Evolutionary conservation across 1,284 basidiomycete species (phyloP).

Genomic region (Rhodotorula sp.): DNA sequence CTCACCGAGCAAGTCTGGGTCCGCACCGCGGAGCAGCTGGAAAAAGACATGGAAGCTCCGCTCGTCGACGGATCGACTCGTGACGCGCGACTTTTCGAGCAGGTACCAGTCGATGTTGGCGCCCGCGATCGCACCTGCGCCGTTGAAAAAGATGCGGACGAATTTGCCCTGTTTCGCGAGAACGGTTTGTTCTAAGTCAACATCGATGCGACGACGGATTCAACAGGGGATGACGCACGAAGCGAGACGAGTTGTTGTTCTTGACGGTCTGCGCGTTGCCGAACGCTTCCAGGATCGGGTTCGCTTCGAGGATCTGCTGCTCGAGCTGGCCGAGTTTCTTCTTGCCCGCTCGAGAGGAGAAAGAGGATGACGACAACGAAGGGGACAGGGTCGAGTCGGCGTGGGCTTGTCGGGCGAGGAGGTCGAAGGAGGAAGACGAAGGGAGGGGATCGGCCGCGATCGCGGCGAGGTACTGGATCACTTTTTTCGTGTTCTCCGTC

Average conservation of each 20-base stretch:
- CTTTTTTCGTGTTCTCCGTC: slow-evolving; percentile 99
- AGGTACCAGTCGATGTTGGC: slow-evolving; percentile 99
- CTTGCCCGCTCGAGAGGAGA: neutral
- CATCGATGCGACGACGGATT: neutral
- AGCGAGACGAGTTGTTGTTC: slow-evolving; percentile 98
- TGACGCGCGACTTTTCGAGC: slow-evolving; percentile 94
- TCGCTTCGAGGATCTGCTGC: slow-evolving; percentile 95
- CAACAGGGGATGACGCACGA: slow-evolving; percentile 51
- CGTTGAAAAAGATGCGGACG: slow-evolving; percentile 91
- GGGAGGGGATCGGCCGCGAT: slow-evolving; percentile 74
- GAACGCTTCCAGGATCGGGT: slow-evolving; percentile 96
- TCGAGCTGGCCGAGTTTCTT: slow-evolving; percentile 76
- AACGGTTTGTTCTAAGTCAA: neutral
- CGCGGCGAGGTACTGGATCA: slow-evolving; percentile 98
- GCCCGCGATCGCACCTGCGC: slow-evolving; percentile 90
- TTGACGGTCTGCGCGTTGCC: slow-evolving; percentile 98
- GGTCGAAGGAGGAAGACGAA: slow-evolving; percentile 59
- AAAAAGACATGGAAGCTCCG: slow-evolving; percentile 97
- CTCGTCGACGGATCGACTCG: slow-evolving; percentile 81
- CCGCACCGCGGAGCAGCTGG: slow-evolving; percentile 62
- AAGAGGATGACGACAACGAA: neutral
- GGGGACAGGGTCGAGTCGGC: slow-evolving; percentile 15
- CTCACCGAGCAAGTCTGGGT: slow-evolving; percentile 32
- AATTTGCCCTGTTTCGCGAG: slow-evolving; percentile 69
- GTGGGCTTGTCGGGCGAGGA: slow-evolving; percentile 51